These are phyloP conservation scores for Steccherinum ochraceum DNA, from an alignment of 768 basidiomycete species.

Conservation along the genomic window DNA sequence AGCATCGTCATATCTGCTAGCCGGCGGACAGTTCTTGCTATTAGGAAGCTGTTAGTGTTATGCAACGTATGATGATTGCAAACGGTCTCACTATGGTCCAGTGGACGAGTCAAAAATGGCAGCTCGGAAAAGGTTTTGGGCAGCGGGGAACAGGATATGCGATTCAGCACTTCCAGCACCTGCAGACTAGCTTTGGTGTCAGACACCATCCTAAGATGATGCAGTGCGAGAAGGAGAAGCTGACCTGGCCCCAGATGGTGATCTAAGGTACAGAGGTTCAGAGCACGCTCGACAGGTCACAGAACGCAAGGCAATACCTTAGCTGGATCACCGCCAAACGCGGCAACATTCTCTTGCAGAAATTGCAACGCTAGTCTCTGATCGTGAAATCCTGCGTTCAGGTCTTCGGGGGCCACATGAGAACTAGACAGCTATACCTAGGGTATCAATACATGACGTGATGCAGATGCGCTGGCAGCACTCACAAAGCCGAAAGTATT, in stretches of 20 bases:
- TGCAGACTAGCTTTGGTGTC: slow-evolving; percentile 32
- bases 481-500: slow-evolving; percentile 54
- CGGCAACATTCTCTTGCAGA: slow-evolving; percentile 56
- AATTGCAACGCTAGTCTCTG: slow-evolving; percentile 55
- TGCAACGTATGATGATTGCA: not conserved
- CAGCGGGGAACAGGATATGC: slow-evolving; percentile 38
- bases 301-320: slow-evolving; percentile 25
- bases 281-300: not conserved
- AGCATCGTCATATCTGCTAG: slow-evolving; percentile 8
- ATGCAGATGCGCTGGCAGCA: not conserved
- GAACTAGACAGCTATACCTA: slow-evolving; percentile 38
- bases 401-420: slow-evolving; percentile 38
- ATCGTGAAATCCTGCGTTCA: slow-evolving; percentile 38
- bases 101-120: slow-evolving; percentile 46
- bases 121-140: slow-evolving; percentile 38
- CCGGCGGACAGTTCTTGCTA: slow-evolving; percentile 37
- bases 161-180: slow-evolving; percentile 44
- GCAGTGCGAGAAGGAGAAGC: too few relatives aligned
- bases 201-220: not conserved
- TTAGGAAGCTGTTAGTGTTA: not conserved
- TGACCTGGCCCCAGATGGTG: slow-evolving; percentile 50
- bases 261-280: slow-evolving; percentile 20
- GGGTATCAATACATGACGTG: not conserved
- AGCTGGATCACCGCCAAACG: slow-evolving; percentile 37
- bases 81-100: slow-evolving; percentile 43